These are phyloP conservation scores for Aureobasidium sp. DNA, from an alignment of 2,329 filamentous ascomycete species.

Conservation along the genomic window DNA sequence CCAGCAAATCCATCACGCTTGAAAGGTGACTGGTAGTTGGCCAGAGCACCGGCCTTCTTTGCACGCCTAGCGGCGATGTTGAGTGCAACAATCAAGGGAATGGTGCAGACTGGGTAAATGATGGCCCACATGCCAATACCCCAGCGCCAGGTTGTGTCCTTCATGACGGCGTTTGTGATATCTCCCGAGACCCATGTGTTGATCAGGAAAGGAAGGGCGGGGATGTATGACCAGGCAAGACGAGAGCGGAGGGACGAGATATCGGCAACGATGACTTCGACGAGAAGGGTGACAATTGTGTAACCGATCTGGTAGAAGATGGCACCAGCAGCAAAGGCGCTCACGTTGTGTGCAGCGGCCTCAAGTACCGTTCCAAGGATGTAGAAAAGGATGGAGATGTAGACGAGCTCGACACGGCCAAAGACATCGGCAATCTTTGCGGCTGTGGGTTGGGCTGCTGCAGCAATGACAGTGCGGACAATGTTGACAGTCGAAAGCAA, in stretches of 20 bases:
- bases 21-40: conserved; percentile 39
- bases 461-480: conserved; percentile 52
- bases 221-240: conserved; percentile 60
- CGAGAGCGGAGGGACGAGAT: conserved; percentile 57
- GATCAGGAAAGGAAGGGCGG: conserved; percentile 50
- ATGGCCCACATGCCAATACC: conserved; percentile 62
- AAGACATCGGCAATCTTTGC: conserved; percentile 55
- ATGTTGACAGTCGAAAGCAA: conserved; percentile 54
- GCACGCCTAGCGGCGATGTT: conserved; percentile 47
- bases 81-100: conserved; percentile 53
- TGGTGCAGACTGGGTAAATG: conserved; percentile 52
- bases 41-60: conserved; percentile 44
- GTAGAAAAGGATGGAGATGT: conserved; percentile 51
- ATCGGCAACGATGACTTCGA: conserved; percentile 60
- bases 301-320: conserved; percentile 58
- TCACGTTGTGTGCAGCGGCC: conserved; percentile 43
- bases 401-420: conserved; percentile 53
- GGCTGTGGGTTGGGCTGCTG: conserved; percentile 47
- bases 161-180: conserved; percentile 46
- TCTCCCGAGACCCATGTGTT: conserved; percentile 60
- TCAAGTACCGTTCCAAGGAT: conserved; percentile 51
- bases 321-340: conserved; percentile 51
- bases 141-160: conserved; percentile 52
- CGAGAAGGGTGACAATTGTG: conserved; percentile 53
- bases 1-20: conserved; percentile 35